Conservation (phyloP, 768 basidiomycete genomes). For the Myochromella boudieri region DNA sequence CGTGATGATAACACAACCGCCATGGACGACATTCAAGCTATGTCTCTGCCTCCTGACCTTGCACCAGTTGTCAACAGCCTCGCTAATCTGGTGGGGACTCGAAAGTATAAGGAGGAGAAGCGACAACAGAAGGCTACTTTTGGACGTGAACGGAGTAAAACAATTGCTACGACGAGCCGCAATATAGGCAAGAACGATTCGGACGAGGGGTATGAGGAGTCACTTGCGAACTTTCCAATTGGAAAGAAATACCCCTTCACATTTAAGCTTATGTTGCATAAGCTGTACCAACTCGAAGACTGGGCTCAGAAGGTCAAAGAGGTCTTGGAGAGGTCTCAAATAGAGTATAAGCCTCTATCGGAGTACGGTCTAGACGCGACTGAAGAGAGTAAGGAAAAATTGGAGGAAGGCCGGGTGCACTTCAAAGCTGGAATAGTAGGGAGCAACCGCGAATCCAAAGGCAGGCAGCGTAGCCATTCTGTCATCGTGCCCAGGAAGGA, state of each 20-base stretch:
- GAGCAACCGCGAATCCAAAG: conserved; percentile 16
- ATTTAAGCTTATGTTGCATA: conserved; percentile 68
- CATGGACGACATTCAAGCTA: conserved; percentile 19
- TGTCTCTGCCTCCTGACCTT: conserved; percentile 36
- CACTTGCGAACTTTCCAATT: conserved; percentile 42
- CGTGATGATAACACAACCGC: conserved; percentile 28
- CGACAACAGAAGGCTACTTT: conserved; percentile 1
- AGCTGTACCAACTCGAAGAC: conserved; percentile 60
- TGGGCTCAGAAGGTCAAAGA: conserved; percentile 58
- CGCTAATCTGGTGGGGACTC: conserved; percentile 21
- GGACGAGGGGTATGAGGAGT: conserved; percentile 25
- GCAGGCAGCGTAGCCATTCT: conserved; percentile 36
- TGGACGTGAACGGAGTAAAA: conserved; percentile 24
- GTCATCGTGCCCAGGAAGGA: conserved; percentile 19
- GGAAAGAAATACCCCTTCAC: conserved; percentile 55
- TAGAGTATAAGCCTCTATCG: conserved; percentile 55
- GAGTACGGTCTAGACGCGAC: conserved; percentile 28
- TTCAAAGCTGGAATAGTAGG: conserved; percentile 25
- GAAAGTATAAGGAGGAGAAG: conserved; percentile 4
- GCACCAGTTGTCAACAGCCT: conserved; percentile 35
- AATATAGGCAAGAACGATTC: conserved; percentile 14
- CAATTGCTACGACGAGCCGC: conserved; percentile 18
- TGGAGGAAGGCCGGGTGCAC: conserved; percentile 20
- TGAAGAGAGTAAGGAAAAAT: conserved; percentile 5
- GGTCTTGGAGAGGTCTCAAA: conserved; percentile 51